Base-by-base conservation (phyloP, 2,329 filamentous ascomycete species). In the Clathrospora elynae region DNA sequence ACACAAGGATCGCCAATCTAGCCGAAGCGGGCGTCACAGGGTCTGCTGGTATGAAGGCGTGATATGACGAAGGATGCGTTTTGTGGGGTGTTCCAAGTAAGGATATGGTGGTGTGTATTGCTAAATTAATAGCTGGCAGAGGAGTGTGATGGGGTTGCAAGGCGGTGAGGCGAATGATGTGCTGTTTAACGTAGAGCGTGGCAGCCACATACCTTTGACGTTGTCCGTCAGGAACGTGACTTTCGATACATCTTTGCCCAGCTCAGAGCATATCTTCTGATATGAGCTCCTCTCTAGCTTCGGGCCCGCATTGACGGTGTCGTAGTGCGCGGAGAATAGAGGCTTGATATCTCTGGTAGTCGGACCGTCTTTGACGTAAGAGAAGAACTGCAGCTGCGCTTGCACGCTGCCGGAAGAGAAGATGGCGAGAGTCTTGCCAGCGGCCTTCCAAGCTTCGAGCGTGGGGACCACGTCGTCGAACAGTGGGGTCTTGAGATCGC, bases 221-320 rank as follows among this genome's bases (percentile, higher is more conserved):
- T 90, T 90, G 71, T 93, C 88, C 61, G 87, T 92, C 48, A 92
- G 73, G 67, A 93, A 93, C n/a, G 90, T 74, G 75, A 87, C 87
- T 42, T 79, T 75, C 8, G 67, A 68, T 12, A 77, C 67, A 35
- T 73, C 57, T 42, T 77, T 72, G 22, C 46, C 55, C 11, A 80
- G 51, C 47, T 75, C 72, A 32, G 68, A 67, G 33, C 80, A 75
- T 55, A 91, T 90, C 57, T 75, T 81, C 55, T 72, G 68, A 71
- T 92, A 93, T 66, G 87, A 91, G 14, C 66, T 68, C 25, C 71
- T 66, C 57, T 89, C 81, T 31, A 78, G 81, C 75, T 93, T 93
- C 42, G 81, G 77, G 1, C 88, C 88, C 20, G 88, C 88, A 66
- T 88, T 92, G 45, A 87, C 81, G 3, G 88, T 92, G 67, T 93